Evolutionary conservation across 345 rosid species (phyloP), one percentile per base, ranked within the genome.

Genomic region (Stellera chamaejasme): DNA sequence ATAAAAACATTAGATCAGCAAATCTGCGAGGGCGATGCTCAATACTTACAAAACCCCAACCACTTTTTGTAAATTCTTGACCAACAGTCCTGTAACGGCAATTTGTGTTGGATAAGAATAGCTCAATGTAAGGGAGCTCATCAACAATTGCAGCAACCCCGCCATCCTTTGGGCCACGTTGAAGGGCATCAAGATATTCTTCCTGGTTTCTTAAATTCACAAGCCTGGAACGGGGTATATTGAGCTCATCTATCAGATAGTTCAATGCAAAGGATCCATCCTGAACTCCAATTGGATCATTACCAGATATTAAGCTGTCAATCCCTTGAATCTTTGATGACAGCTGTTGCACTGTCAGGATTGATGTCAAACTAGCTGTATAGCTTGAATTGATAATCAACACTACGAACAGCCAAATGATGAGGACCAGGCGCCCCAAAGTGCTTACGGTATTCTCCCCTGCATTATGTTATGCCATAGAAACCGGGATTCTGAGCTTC

Each of bases 1-100:
- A 2, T 3, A 8, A 32, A 32, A 8, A 32, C 2, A 32, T 32
- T 32, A 32, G 39, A 32, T 32, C 39, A 8, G 39, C 5, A 32
- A 32, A 32, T 32, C 39, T 32, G 26, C 13, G 6, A 5, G 32
- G 39, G 39, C 9, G 9, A 32, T 32, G 39, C 39, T 43, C 8
- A 43, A 60, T 65, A 84, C 98, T 79, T 79, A 92, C 96, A 62
- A 92, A 88, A 77, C 98, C 96, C 96, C 96, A 88, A 56, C 98
- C 96, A 43, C 87, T 81, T 58, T 80, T 79, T 11, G 98, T 88
- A 72, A 92, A 92, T 47, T 88, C 96, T 72, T 82, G 87, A 14
- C 98, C 98, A 11, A 92, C 93, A 3, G 79, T 88, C 56, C 79
- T 77, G 75, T 70, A 92, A 54, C 45, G 32, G 67, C 98, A 88